Evolutionary conservation across 176 grass and related monocot species (phyloP), one percentile per base, ranked within the genome.

Genomic region (Phoenix dactylifera): DNA sequence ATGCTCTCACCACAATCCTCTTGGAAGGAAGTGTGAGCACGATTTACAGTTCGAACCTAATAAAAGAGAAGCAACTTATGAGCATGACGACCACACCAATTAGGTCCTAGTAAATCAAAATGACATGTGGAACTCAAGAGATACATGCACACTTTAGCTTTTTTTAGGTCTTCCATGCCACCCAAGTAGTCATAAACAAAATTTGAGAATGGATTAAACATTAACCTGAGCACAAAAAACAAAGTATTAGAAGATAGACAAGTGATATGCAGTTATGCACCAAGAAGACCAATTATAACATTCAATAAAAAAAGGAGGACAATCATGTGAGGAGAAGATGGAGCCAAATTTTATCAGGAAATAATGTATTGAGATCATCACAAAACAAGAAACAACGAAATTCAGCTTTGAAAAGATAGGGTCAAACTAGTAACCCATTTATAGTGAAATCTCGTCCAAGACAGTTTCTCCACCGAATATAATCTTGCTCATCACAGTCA

Each of bases 181-280:
- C 87, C 87, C 49, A 98, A 71, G 53, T 98, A 98, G 74, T 98
- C 93, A 26, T 98, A 92, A n/a, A 98, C 77, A 52, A 85, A 64
- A 66, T 98, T 80, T 58, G 87, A 85, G 74, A 78, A 98, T 15
- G 93, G 93, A 32, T 98, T 85, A 71, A 98, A 85, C 93, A 98
- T 92, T 75, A 98, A 86, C 54, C 88, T 98, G 70, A 60, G 65
- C 2, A 78, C 16, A 64, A 74, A 63, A 63, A 24, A 22, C 66
- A 49, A 58, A 77, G 64, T 51, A 44, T 44, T 44, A 44, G 35
- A 44, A 44, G 35, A 44, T 44, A 44, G 10, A 12, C 35, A 44
- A 44, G 10, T 12, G 10, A 44, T 12, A 44, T 44, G 9, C 35
- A 12, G 10, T 44, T 44, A 44, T 44, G 9, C 35, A 44, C 7